phyloP scores from a whole-genome alignment of 768 basidiomycete species.

The Calocybe gangraenosa region DNA sequence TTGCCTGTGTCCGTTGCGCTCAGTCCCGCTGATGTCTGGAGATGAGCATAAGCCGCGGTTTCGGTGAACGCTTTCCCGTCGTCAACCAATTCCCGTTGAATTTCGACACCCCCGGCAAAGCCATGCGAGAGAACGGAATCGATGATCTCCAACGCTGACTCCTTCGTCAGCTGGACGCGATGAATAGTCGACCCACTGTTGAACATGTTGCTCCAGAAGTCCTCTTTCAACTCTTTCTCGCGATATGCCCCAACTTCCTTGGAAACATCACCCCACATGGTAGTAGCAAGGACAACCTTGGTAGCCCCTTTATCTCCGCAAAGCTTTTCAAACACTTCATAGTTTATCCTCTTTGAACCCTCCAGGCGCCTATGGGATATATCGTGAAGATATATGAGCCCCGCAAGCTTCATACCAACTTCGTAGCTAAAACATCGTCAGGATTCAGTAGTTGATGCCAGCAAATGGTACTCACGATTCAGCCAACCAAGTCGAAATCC shows the following conservation, averaged over 20 bases:
- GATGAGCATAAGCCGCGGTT: neutral
- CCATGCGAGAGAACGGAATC: slow-evolving; percentile 3
- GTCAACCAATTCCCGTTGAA: slow-evolving; percentile 1
- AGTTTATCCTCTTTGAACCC: slow-evolving; percentile 10
- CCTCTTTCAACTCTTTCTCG: slow-evolving; percentile 6
- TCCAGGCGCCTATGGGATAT: slow-evolving; percentile 11
- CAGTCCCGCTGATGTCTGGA: no score
- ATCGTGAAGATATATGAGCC: slow-evolving; percentile 16
- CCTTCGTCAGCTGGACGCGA: neutral
- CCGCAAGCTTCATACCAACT: slow-evolving; percentile 15
- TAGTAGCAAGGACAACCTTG: slow-evolving; percentile 15
- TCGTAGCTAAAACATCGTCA: slow-evolving; percentile 16
- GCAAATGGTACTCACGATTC: neutral
- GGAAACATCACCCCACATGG: slow-evolving; percentile 9
- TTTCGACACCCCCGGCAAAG: neutral
- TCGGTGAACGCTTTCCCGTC: neutral
- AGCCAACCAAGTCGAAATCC: neutral
- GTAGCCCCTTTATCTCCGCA: slow-evolving; percentile 12
- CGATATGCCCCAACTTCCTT: slow-evolving; percentile 5
- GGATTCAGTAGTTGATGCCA: neutral
- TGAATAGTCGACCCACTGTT: slow-evolving; percentile 1
- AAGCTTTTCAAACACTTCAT: slow-evolving; percentile 15
- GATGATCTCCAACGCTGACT: slow-evolving; percentile 6
- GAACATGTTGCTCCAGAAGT: slow-evolving; percentile 13
- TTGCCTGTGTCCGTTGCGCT: no score